Base-by-base conservation (phyloP, 2,329 filamentous ascomycete genomes). In the Penicillium sp. region DNA sequence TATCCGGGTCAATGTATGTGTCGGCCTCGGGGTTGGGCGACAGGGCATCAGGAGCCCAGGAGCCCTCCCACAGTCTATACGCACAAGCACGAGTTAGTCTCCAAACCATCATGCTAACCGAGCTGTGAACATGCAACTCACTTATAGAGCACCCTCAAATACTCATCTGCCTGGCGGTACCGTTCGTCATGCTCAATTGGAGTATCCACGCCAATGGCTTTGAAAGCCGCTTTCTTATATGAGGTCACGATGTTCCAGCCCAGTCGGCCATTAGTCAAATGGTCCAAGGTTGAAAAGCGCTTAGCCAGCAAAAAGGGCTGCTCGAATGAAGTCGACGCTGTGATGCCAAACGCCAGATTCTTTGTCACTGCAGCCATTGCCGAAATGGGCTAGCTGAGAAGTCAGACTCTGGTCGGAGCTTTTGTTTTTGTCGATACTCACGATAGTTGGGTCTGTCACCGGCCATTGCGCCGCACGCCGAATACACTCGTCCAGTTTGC, bases 201-300 rank as follows among this genome's bases (percentile, higher is more conserved):
- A 4, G 70, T 80, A 13, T 85, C 80, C 2, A 85, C 66, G 0
- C 84, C 84, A 53, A 87, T 85, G 0, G 83, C 83, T 63, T 86
- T 85, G 68, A 85, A 85, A 0, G 84, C 84, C 0, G 81, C 78
- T 63, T 86, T 86, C 66, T 84, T 84, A 78, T 81, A 86, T 1
- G 77, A 80, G 0, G 85, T 87, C 0, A 89, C 85, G 20, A 88
- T 86, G 58, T 88, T 88, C 85, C 85, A 87, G 0, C 83, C 85
- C 34, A 87, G 78, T 0, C 85, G 76, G 0, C 85, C 85, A 3
- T 79, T 74, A 0, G 85, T 87, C 42, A 88, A 73, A 66, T 87
- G 84, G 56, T 87, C 84, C 0, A 87, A 68, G 0, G 82, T 85
- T 0, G 82, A 85, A 53, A 87, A 85, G 0, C 84, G 75, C 66